A percentile compares a stretch with the other conserved stretches of the same genome.
phyloP scores from a whole-genome alignment of 306 rosid species.

The Cucurbita maxima region DNA sequence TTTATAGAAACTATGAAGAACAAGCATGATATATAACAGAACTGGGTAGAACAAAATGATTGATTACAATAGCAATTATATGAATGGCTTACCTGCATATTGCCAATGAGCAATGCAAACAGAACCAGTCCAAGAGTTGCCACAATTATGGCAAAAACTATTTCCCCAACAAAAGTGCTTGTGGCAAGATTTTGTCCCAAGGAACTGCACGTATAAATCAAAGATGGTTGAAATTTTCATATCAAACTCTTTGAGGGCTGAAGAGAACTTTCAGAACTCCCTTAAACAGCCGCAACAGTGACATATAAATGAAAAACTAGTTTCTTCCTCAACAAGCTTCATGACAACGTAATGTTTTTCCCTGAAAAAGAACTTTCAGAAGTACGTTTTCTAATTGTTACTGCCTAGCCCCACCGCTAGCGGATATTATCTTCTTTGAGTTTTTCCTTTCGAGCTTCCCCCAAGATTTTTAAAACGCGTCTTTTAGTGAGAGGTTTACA shows the following conservation, averaged over 20 bases:
- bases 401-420: no score
- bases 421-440: no score
- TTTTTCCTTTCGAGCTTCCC: no score
- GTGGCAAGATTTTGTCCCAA: conserved; percentile 80
- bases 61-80: not conserved
- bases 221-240: not conserved
- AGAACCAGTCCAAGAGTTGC: conserved; percentile 82
- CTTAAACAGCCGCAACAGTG: not conserved
- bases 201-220: conserved; percentile 39
- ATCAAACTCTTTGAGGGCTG: not conserved
- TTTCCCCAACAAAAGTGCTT: conserved; percentile 81
- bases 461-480: no score
- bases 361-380: not conserved
- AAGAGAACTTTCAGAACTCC: no score
- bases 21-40: not conserved
- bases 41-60: not conserved
- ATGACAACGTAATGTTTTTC: not conserved
- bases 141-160: conserved; percentile 57
- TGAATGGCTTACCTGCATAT: conserved; percentile 66
- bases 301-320: not conserved
- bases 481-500: no score
- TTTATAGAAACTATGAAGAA: not conserved
- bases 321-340: not conserved
- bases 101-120: conserved; percentile 79
- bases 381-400: not conserved